A percentile compares a stretch with the other conserved stretches of the same genome.
These are phyloP conservation scores for sunflower (Helianthus annuus) DNA, from an alignment of 129 eudicot species.

Conservation along the genomic window DNA sequence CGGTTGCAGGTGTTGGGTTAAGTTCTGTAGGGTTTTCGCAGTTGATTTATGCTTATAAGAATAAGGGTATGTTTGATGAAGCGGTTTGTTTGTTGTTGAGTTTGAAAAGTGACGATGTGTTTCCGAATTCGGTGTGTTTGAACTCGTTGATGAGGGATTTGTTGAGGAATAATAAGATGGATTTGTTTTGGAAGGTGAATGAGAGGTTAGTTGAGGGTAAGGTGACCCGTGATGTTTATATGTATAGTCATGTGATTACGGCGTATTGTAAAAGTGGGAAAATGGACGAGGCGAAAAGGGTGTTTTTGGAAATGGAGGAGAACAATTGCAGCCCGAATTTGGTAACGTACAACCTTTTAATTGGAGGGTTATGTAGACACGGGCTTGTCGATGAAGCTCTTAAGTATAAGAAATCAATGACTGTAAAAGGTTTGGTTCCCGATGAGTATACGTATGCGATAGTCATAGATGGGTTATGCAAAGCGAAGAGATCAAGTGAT, in stretches of 20 bases:
- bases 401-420: slow-evolving; percentile 29
- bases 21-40: slow-evolving; percentile 29
- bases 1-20: slow-evolving; percentile 12
- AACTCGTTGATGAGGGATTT: slow-evolving; percentile 39
- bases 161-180: slow-evolving; percentile 34
- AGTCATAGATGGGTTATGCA: slow-evolving; percentile 38
- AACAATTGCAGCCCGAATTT: slow-evolving; percentile 28
- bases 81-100: slow-evolving; percentile 27
- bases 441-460: slow-evolving; percentile 28
- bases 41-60: slow-evolving; percentile 38
- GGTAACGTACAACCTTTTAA: slow-evolving; percentile 21
- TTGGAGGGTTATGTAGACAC: slow-evolving; percentile 28
- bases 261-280: slow-evolving; percentile 36
- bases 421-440: slow-evolving; percentile 32
- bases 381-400: slow-evolving; percentile 42
- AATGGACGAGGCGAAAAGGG: slow-evolving; percentile 39
- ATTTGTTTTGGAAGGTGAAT: slow-evolving; percentile 43
- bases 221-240: slow-evolving; percentile 31
- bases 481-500: slow-evolving; percentile 21
- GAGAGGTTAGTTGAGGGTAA: slow-evolving; percentile 24
- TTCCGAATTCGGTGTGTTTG: slow-evolving; percentile 32
- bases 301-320: slow-evolving; percentile 32
- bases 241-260: slow-evolving; percentile 31
- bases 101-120: neutral
- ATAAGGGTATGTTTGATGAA: slow-evolving; percentile 25